phyloP scores from a whole-genome alignment of 805 yeast species.

The Yamadazyma philogaea region DNA sequence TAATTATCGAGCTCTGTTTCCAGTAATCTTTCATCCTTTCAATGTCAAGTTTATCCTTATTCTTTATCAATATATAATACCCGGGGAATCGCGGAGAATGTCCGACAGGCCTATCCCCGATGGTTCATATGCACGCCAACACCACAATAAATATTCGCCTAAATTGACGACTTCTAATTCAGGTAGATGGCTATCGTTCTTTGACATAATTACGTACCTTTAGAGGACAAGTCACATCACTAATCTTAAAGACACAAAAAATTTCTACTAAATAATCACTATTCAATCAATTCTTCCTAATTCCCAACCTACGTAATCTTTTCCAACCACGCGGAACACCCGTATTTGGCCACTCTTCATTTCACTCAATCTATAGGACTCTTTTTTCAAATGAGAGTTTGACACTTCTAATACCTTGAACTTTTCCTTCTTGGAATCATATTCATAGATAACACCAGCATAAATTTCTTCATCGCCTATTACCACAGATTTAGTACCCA shows the following conservation, averaged over 20 bases:
- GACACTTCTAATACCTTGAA: conserved; percentile 64
- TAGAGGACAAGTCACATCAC: background rate
- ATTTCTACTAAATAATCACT: background rate
- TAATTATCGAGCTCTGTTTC: too few species aligned
- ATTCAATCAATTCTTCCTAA: too few species aligned
- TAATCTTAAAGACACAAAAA: background rate
- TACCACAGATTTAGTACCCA: conserved; percentile 38
- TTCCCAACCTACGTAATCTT: conserved; percentile 72
- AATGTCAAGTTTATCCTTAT: too few species aligned
- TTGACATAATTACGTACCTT: too few species aligned
- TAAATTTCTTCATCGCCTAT: conserved; percentile 52
- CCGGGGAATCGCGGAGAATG: too few species aligned
- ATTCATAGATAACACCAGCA: conserved; percentile 66
- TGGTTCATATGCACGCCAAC: too few species aligned
- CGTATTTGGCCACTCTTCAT: conserved; percentile 76
- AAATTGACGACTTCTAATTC: too few species aligned
- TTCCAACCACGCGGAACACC: conserved; percentile 75
- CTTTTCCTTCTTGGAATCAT: conserved; percentile 69
- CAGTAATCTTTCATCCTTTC: too few species aligned
- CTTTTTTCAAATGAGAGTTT: conserved; percentile 52
- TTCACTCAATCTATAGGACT: conserved; percentile 65
- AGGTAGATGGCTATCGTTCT: too few species aligned
- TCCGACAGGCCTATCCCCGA: too few species aligned
- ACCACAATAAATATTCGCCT: too few species aligned
- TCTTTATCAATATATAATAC: too few species aligned